Conservation (phyloP, 352 stramenopile genomes). For the Phytopythium litorale region DNA sequence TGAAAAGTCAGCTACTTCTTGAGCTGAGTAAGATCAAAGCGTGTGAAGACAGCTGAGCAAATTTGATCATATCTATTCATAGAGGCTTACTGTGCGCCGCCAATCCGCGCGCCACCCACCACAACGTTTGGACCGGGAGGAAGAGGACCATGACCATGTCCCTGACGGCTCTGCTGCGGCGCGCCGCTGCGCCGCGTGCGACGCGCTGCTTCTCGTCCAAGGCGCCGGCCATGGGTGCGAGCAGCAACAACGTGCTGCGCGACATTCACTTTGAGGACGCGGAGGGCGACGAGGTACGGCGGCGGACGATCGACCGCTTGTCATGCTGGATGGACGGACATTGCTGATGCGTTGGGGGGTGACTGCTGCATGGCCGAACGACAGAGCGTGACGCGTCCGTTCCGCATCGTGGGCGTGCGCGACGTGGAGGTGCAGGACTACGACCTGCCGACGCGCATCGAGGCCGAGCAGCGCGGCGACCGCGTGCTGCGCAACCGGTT, state of each 20-base stretch:
- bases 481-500: conserved; percentile 73
- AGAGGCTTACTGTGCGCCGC: no score
- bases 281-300: conserved; percentile 42
- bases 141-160: neutral
- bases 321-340: no score
- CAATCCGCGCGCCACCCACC: neutral
- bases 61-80: no score
- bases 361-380: no score
- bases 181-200: neutral
- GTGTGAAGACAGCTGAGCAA: no score
- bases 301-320: conserved; percentile 9
- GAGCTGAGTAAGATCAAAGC: no score
- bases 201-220: neutral
- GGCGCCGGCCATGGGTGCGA: neutral
- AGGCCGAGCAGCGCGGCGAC: conserved; percentile 54
- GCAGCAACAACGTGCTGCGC: conserved; percentile 23
- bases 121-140: neutral
- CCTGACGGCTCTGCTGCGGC: conserved; percentile 2
- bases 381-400: conserved; percentile 38
- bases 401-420: conserved; percentile 77
- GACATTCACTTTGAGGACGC: conserved; percentile 74
- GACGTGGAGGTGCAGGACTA: conserved; percentile 77
- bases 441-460: conserved; percentile 67
- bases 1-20: no score
- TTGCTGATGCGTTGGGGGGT: conserved; percentile 7